Evolutionary conservation across 768 basidiomycete genomes (phyloP).

Genomic region (Amanita molliuscula): DNA sequence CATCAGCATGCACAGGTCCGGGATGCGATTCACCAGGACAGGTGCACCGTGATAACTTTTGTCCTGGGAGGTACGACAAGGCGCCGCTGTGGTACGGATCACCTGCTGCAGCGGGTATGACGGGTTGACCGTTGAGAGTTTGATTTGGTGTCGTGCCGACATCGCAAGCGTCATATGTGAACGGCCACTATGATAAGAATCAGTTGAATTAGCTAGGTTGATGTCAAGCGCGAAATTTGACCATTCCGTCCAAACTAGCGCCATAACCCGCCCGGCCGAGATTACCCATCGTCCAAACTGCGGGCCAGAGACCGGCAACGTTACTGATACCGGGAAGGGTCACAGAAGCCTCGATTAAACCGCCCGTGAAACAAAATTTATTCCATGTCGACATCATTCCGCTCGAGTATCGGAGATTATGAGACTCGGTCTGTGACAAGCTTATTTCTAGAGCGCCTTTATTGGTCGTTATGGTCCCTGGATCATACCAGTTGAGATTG

Average conservation of each 20-base stretch:
- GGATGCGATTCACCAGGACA: slow-evolving; percentile 82
- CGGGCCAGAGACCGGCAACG: slow-evolving; percentile 68
- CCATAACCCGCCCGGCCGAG: slow-evolving; percentile 85
- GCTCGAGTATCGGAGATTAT: slow-evolving; percentile 65
- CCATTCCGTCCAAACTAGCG: slow-evolving; percentile 75
- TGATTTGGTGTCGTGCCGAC: slow-evolving; percentile 91
- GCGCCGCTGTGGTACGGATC: slow-evolving; percentile 39
- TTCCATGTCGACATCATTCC: slow-evolving; percentile 71
- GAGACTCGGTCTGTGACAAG: slow-evolving; percentile 51
- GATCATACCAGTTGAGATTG: slow-evolving; percentile 87
- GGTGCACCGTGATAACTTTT: slow-evolving; percentile 81
- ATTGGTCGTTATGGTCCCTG: slow-evolving; percentile 62
- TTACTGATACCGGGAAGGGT: slow-evolving; percentile 58
- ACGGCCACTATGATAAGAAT: slow-evolving; percentile 50
- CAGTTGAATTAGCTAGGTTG: not conserved
- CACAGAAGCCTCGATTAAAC: slow-evolving; percentile 63
- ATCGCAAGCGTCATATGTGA: slow-evolving; percentile 80
- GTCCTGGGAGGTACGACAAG: slow-evolving; percentile 82
- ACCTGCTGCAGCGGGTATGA: slow-evolving; percentile 49
- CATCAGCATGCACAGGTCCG: slow-evolving; percentile 70
- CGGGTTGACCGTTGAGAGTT: slow-evolving; percentile 55
- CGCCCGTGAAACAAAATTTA: slow-evolving; percentile 92
- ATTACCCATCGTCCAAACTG: slow-evolving; percentile 76
- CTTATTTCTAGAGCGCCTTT: slow-evolving; percentile 72
- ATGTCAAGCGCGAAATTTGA: slow-evolving; percentile 13